Base-by-base conservation (phyloP, 108 stramenopile genomes). In the Halocafeteria seosinensis region DNA sequence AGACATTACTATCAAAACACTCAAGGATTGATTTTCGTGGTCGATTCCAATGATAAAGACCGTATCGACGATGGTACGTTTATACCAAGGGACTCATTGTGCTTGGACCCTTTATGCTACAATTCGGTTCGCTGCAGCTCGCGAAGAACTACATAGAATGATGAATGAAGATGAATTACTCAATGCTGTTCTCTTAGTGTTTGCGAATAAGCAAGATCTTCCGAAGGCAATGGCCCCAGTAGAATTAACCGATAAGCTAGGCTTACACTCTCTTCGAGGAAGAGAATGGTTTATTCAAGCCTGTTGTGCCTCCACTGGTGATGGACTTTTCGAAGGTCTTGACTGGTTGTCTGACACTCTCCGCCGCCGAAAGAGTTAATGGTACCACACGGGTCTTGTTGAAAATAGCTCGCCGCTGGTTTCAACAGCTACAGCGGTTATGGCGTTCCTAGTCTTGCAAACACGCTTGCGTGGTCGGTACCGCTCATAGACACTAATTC, bases 1-100 rank as follows among this genome's bases (percentile, higher is more conserved):
- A 77, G 94, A 67, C 94, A 95, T 79, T 95, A 95, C 86, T 95
- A 95, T 80, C 87, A 95, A 70, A 88, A 90, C 82, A 92, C 88
- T 33, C 89, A 95, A 77, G 94, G 89, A 33, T 81, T 95, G 55
- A 95, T 95, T 73, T 95, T 93, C 62, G 94, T 95, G 25, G 92
- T 93, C 60, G 94, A 95, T 75, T 91, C 90, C 29, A 91, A 90
- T 71, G 94, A 95, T 68, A 76, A 85, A 62, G 91, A 95, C 74
- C 94, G 94, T 80, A 80, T 93, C 57, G 89, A 88, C 37, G 84
- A 87, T 50, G n/a, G n/a, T n/a, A n/a, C n/a, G n/a, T n/a, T n/a
- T n/a, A n/a, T n/a, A n/a, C n/a, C n/a, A n/a, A n/a, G n/a, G n/a
- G n/a, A n/a, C n/a, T n/a, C n/a, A n/a, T n/a, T n/a, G n/a, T n/a